Base-by-base conservation (phyloP, 768 basidiomycete species). In the Xerocomellus amylosporus region DNA sequence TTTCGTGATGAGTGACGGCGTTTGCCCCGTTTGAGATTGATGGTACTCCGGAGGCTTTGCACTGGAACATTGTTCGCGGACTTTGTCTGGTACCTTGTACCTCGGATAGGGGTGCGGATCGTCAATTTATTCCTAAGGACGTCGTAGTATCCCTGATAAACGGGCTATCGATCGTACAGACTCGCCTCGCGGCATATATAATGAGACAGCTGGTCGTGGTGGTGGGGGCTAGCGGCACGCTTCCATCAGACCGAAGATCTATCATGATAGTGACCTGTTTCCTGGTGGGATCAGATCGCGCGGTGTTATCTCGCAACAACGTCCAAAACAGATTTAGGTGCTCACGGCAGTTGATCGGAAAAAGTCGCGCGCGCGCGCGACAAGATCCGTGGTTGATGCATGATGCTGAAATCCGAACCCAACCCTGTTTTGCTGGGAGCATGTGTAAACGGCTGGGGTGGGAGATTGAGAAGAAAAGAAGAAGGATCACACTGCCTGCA, bases 231-330 rank as follows among this genome's bases (percentile, higher is more conserved):
- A 38, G 14, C 34, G 22, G 36, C n/a, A 24, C 1, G 34, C 30
- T 55, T 49, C 53, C 41, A 56, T 49, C 34, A 45, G 9, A 47
- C 17, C 8, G 34, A 52, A 54, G 51, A 19, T 51, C 37, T 31
- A 31, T 19, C 36, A 43, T 34, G 40, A 58, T 53, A 15, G 20
- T 20, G 30, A n/a, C 19, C 36, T 26, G 8, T 37, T 44, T 14
- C 10, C 15, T 30, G 30, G 12, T 4, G 45, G 59, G 54, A 61
- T 56, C 59, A 48, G 47, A 61, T 61, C 59, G 59, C 40, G 51
- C 45, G 51, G 46, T 46, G 14, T 41, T 46, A 41, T 24, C n/a
- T 37, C n/a, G 41, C 6, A 20, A 33, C 19, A 22, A 37, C 13
- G 6, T 31, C 34, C 5, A 28, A 15, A 37, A 49, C 24, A n/a